Evolutionary conservation across 2,329 filamentous ascomycete genomes (phyloP), one percentile per base, ranked within the genome.

Genomic region (Neofusicoccum kwambonambiense): DNA sequence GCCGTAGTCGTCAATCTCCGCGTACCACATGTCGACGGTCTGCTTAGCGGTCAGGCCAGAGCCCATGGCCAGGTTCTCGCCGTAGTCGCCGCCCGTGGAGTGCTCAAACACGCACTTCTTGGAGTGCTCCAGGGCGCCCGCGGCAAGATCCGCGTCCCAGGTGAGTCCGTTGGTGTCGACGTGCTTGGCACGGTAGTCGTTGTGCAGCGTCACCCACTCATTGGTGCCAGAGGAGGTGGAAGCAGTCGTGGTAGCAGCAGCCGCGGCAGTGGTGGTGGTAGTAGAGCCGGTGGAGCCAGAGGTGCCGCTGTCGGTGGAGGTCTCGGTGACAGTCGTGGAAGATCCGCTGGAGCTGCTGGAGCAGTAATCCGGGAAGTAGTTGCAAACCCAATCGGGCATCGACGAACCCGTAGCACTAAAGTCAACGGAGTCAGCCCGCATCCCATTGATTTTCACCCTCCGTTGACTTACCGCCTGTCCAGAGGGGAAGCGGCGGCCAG

Each of bases 1-100:
- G 35, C 74, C 72, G 66, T 83, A 83, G 78, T 84, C 88, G 67
- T 75, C 74, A 71, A 90, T 82, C 79, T 97, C 93, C 72, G 86
- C 86, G 77, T 95, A 92, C 86, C 97, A 97, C 92, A 96, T 97
- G 80, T 89, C 83, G 75, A 94, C 86, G 72, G 88, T 91, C 74
- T 94, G 88, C 70, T 90, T 87, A 68, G 85, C 82, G 62, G 87
- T 86, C 68, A 91, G 82, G 52, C 88, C 84, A 66, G 86, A 83
- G 69, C 89, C 83, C 67, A 89, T 88, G 73, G 91, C 94, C 66
- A 98, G 89, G 85, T 98, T 99, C 82, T 99, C 95, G 69, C 95
- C 94, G 74, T 95, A 96, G 49, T 84, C 83, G 63, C 42, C 42
- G n/a, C 42, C 12, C 15, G 42, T n/a, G 6, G 56, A 60, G 78